phyloP scores from a whole-genome alignment of 129 eudicot species.

The Solidago caesia region DNA sequence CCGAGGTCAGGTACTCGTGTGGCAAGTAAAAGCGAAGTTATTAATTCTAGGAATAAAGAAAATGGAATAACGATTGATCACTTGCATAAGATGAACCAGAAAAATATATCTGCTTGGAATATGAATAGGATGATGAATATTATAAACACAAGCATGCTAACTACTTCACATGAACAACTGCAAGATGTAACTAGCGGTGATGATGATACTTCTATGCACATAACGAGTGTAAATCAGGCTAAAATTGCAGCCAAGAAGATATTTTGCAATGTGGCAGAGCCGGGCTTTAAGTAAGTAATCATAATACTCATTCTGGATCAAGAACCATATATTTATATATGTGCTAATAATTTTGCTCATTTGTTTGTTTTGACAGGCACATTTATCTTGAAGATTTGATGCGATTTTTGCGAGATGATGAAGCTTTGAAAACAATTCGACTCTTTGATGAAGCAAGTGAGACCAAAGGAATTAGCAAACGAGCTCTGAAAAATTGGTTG shows the following conservation, averaged over 20 bases:
- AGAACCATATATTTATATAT: neutral
- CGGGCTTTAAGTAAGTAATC: conserved; percentile 59
- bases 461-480: conserved; percentile 44
- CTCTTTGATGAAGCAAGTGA: conserved; percentile 52
- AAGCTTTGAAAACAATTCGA: conserved; percentile 48
- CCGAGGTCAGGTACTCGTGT: conserved; percentile 27
- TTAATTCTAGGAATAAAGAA: conserved; percentile 33
- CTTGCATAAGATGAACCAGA: conserved; percentile 67
- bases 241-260: conserved; percentile 80
- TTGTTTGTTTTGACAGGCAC: conserved; percentile 24
- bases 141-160: conserved; percentile 49
- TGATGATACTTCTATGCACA: conserved; percentile 56
- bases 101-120: conserved; percentile 81
- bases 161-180: conserved; percentile 63
- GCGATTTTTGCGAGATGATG: conserved; percentile 56
- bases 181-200: conserved; percentile 39
- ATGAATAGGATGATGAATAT: conserved; percentile 74
- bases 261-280: conserved; percentile 62
- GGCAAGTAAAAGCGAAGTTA: conserved; percentile 13
- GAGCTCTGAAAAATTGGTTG: conserved; percentile 59
- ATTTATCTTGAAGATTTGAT: conserved; percentile 51
- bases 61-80: conserved; percentile 59
- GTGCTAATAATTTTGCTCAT: neutral
- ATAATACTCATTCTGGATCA: neutral
- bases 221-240: conserved; percentile 63